Base-by-base conservation (phyloP, 768 basidiomycete genomes). In the Boletales sp. region DNA sequence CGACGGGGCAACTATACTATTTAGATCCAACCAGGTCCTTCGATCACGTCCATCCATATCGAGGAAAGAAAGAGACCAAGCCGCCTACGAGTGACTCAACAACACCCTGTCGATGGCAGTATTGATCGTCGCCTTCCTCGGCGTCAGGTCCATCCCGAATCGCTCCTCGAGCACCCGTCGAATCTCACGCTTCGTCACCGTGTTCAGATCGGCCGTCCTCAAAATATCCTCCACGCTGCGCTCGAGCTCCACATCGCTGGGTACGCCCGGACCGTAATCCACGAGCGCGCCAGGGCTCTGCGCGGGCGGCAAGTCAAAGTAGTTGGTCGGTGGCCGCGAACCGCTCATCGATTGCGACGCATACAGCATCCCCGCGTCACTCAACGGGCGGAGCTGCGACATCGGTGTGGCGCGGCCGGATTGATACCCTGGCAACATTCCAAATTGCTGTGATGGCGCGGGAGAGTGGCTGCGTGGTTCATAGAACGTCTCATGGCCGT, bases 111-210 rank as follows among this genome's bases (percentile, higher is more conserved):
- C 89, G 54, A 94, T 91, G 13, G 83, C 78, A 42, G 81, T 76
- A 56, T 93, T 94, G 68, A 94, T 90, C 24, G 76, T 74, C 24
- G 74, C 72, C 69, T 93, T 90, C 49, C 85, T 79, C 19, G 81
- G 56, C 12, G 81, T 79, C 50, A 97, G 69, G 65, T 89, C 88
- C 72, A 84, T 81, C 31, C 86, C 86, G 63, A 87, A 97, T 52
- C 77, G 78, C 52, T 83, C 82, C 69, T 97, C 94, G 32, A 99
- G 74, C 61, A 83, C 81, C 48, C 83, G 76, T 35, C 95, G 80
- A 44, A 99, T 86, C 58, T 86, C 89, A 58, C 94, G 84, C 74
- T 98, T 98, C 45, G 95, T 97, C 50, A 97, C 78, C 11, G 83
- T 82, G 63, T 93, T 91, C 44, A 99, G 75, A 69, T 98, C 92